Evolutionary conservation across 2,329 filamentous ascomycete genomes (phyloP).

Genomic region (Fusarium hostae): DNA sequence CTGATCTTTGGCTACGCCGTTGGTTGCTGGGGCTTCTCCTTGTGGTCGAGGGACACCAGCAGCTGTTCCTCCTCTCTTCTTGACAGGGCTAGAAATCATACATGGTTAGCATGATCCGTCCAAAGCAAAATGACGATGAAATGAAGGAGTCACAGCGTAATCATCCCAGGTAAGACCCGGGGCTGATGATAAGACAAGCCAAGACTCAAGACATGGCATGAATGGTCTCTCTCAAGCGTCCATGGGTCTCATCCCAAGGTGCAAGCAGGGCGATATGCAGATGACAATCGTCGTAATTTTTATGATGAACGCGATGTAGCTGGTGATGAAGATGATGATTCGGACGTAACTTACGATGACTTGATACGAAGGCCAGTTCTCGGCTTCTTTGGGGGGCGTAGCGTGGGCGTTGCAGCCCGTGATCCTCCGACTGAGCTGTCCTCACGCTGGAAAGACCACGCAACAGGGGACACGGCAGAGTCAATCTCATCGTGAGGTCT

Average conservation of each 20-base stretch:
- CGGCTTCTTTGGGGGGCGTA: constrained; percentile 68
- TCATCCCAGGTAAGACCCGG: not conserved
- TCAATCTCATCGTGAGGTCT: constrained; percentile 66
- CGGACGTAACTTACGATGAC: constrained; percentile 69
- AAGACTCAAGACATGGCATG: constrained; percentile 13
- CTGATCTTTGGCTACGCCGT: constrained; percentile 64
- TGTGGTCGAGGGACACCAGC: constrained; percentile 74
- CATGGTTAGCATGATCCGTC: constrained; percentile 38
- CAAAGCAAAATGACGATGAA: not conserved
- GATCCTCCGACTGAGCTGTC: constrained; percentile 62
- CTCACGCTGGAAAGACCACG: constrained; percentile 61
- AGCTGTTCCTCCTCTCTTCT: constrained; percentile 76
- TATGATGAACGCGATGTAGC: constrained; percentile 1
- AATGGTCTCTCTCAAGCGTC: constrained; percentile 27
- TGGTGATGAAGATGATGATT: not conserved
- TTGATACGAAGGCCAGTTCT: constrained; percentile 73
- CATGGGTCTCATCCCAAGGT: constrained; percentile 2
- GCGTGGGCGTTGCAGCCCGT: constrained; percentile 69
- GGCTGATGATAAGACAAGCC: constrained; percentile 12
- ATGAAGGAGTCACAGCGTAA: not conserved
- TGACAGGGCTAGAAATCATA: constrained; percentile 67
- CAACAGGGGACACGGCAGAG: constrained; percentile 62
- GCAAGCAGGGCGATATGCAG: not conserved
- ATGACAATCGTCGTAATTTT: constrained; percentile 1
- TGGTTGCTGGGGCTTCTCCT: constrained; percentile 72